Evolutionary conservation across 257 asterid genomes (phyloP), one percentile per base, ranked within the genome.

Genomic region (Pogostemon cablin): DNA sequence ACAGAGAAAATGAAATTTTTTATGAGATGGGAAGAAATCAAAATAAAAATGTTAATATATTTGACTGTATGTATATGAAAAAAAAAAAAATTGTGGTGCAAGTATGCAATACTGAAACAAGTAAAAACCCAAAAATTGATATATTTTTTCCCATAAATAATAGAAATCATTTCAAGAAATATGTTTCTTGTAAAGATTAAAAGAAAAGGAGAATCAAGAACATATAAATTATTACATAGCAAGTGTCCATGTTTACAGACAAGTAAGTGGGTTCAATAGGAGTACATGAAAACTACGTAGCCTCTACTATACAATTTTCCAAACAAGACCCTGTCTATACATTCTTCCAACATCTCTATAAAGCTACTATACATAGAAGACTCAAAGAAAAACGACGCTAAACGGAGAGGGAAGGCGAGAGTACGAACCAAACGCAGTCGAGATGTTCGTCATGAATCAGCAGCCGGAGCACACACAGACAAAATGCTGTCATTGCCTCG

Each of bases 261-360:
- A 67, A 52, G 59, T 69, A 44, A 55, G 74, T 74, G 47, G 35
- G 15, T 63, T 48, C 77, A 50, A 72, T 48, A 60, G 63, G 1
- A 25, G 38, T 62, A 50, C 42, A 38, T 52, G 38, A 38, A 63
- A 70, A 74, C 68, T 57, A 9, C 11, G 71, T 37, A 39, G 69
- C 77, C 67, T 74, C 58, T 37, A 67, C 83, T 79, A 62, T 80
- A 85, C 89, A 84, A 61, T 88, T 82, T 5, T 35, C 32, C 32
- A 80, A 79, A 85, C 85, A 54, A 63, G 68, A 44, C 68, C 75
- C 37, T 48, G 57, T 37, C 67, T 44, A 54, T 54, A 70, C 73
- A 58, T 67, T 67, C 49, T 42, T 58, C 65, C 76, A 25, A 69
- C 75, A 69, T 35, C 71, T 62, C 72, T 78, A 75, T 55, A 71